Evolutionary conservation across 805 yeast species (phyloP), one percentile per base, ranked within the genome.

Genomic region (Lipomyces anomalus): DNA sequence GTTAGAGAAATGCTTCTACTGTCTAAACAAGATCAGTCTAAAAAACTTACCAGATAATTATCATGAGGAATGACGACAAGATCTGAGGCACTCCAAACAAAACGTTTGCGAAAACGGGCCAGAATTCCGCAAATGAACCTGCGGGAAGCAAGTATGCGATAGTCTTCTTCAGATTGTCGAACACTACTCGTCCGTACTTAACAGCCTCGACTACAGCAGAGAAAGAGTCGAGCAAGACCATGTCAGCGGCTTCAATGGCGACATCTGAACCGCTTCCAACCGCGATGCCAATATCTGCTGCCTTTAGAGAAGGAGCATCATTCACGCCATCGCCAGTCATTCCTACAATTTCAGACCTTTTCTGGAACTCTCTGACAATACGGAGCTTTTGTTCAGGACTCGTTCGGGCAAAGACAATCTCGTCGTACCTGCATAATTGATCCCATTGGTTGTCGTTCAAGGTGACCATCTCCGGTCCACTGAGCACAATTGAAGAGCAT

Each of bases 261-360:
- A 83, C 65, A 55, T 84, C 90, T 1, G 87, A 78, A 0, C 88
- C 89, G 0, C n/a, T n/a, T n/a, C n/a, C n/a, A n/a, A n/a, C n/a
- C n/a, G n/a, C n/a, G n/a, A n/a, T n/a, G n/a, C n/a, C 89, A 16
- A 83, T 78, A 64, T 82, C 84, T 0, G 89, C 85, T 1, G 73
- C 66, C 2, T 86, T 75, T 42, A 83, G 65, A 0, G 89, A 86
- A 0, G 88, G 89, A 0, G 89, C 86, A 62, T 83, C 90, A 59
- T 83, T 83, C 22, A 83, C 77, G 20, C 89, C 90, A 57, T 83
- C 90, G 6, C 90, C 90, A 6, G 82, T 79, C 88, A 83, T 82
- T 0, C 84, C 87, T 2, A 78, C 80, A 22, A 73, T 57, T 2
- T 67, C 63, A n/a, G 4, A 55, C 37, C 20, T 26, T 26, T 65